Evolutionary conservation across 1,284 basidiomycete species (phyloP).

Genomic region (Psilocybe mexicana): DNA sequence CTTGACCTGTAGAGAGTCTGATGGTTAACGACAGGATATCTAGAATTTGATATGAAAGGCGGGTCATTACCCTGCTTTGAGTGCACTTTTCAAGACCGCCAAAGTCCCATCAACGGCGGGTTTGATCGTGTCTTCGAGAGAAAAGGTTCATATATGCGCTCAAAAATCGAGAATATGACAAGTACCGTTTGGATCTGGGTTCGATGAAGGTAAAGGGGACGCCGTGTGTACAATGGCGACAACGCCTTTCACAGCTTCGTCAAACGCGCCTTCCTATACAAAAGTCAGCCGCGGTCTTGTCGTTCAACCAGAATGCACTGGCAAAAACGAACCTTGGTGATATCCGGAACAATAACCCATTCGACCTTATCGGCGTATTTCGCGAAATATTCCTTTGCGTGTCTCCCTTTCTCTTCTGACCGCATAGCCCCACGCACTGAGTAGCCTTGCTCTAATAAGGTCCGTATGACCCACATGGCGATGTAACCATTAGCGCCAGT

Average conservation of each 20-base stretch:
- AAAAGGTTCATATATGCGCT: neutral
- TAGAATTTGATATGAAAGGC: neutral
- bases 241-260: constrained; percentile 67
- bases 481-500: constrained; percentile 12
- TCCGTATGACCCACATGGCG: constrained; percentile 5
- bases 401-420: constrained; percentile 4
- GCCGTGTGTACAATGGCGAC: constrained; percentile 62
- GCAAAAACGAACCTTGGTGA: constrained; percentile 5
- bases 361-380: constrained; percentile 6
- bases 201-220: constrained; percentile 44
- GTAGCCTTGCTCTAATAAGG: constrained; percentile 8
- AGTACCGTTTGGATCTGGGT: constrained; percentile 30
- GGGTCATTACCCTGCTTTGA: constrained; percentile 32
- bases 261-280: constrained; percentile 58
- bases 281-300: neutral
- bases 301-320: neutral
- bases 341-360: constrained; percentile 5
- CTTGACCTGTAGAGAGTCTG: constrained; percentile 9
- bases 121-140: constrained; percentile 34
- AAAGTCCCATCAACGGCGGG: constrained; percentile 45
- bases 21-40: neutral
- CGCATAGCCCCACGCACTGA: constrained; percentile 3
- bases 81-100: constrained; percentile 37
- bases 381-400: constrained; percentile 1
- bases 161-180: neutral